phyloP scores from a whole-genome alignment of 495 filamentous ascomycete species.

The Penicillium egyptiacum region DNA sequence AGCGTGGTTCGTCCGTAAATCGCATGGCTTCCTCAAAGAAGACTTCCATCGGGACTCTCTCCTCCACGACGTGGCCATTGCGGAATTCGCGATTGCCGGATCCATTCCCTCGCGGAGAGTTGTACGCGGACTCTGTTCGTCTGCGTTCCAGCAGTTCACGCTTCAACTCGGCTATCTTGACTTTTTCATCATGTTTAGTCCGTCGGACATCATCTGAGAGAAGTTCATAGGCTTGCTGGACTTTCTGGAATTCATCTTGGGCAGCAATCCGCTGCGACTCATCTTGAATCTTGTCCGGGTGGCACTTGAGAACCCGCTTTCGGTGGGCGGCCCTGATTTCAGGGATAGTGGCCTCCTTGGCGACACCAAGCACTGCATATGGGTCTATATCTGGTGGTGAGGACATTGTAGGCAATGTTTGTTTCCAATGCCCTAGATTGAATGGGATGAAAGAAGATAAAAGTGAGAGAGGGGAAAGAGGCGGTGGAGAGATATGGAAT shows the following conservation, averaged over 20 bases:
- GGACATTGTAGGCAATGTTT: slow-evolving; percentile 50
- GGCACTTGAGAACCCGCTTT: slow-evolving; percentile 89
- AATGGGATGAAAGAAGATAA: slow-evolving; percentile 24
- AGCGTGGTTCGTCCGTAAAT: slow-evolving; percentile 38
- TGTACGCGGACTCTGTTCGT: slow-evolving; percentile 24
- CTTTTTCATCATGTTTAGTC: slow-evolving; percentile 73
- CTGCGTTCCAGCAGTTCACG: slow-evolving; percentile 51
- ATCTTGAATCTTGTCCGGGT: slow-evolving; percentile 93
- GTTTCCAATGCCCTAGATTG: slow-evolving; percentile 2
- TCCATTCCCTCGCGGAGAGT: slow-evolving; percentile 25
- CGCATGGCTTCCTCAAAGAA: slow-evolving; percentile 43
- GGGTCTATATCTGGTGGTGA: slow-evolving; percentile 70
- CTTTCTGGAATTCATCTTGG: slow-evolving; percentile 84
- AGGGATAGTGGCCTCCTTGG: slow-evolving; percentile 68
- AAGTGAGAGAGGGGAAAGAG: slow-evolving; percentile 18
- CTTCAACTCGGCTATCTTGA: slow-evolving; percentile 60
- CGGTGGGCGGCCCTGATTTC: slow-evolving; percentile 82
- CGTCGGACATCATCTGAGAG: slow-evolving; percentile 75
- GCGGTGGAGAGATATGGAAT: slow-evolving; percentile 22
- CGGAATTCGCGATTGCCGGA: slow-evolving; percentile 44
- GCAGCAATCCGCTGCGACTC: slow-evolving; percentile 65
- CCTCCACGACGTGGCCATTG: slow-evolving; percentile 48
- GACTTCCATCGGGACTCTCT: slow-evolving; percentile 41
- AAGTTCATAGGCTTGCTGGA: slow-evolving; percentile 91
- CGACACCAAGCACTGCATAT: slow-evolving; percentile 76